A percentile compares a stretch with the other conserved stretches of the same genome.
Evolutionary conservation across 805 yeast genomes (phyloP).

Genomic region (Candida nemodendra): DNA sequence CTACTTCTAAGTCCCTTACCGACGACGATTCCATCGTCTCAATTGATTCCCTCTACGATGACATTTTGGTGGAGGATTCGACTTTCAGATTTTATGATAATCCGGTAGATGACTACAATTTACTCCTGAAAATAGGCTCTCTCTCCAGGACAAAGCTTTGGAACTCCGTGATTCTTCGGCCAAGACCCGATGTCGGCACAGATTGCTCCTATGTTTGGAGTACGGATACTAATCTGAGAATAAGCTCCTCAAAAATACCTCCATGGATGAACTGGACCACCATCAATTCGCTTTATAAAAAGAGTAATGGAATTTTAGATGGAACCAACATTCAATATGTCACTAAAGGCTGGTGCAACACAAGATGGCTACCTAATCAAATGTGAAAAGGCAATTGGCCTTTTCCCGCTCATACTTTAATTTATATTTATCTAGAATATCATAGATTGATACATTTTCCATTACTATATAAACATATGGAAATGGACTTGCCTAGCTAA

Average conservation of each 20-base stretch:
- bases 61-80: conserved; percentile 3
- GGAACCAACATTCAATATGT: conserved; percentile 36
- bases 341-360: conserved; percentile 44
- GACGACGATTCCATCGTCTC: conserved; percentile 9
- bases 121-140: conserved; percentile 36
- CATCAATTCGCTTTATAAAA: neutral
- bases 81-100: too few relatives aligned
- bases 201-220: conserved; percentile 3
- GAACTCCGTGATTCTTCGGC: conserved; percentile 50
- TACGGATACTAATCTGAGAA: neutral
- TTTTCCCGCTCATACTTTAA: too few relatives aligned
- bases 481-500: neutral
- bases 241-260: conserved; percentile 5
- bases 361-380: conserved; percentile 44
- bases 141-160: conserved; percentile 49
- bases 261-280: conserved; percentile 18
- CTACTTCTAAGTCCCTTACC: neutral
- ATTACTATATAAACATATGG: neutral
- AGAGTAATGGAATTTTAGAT: conserved; percentile 16
- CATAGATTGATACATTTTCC: neutral
- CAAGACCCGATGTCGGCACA: conserved; percentile 39
- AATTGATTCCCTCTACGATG: conserved; percentile 12
- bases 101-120: neutral
- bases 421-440: neutral
- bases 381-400: too few relatives aligned